Percentiles rank a stretch among this genome's conserved stretches.
Conservation (phyloP, 192 early-diverging fungal species). For the Dimargaris xerosporica region DNA sequence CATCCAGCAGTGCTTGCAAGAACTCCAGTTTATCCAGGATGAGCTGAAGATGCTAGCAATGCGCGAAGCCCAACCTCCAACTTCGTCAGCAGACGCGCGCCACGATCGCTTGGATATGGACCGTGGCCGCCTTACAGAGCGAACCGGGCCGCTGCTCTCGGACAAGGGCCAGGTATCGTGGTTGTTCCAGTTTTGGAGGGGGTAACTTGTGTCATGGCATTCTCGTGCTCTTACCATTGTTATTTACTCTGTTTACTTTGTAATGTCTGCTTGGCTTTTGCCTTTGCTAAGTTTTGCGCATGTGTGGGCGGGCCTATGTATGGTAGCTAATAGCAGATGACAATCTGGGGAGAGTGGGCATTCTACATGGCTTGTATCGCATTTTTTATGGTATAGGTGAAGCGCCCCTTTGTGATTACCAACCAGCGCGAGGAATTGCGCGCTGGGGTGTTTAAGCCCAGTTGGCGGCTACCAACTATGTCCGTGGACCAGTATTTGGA, state of each 20-base stretch:
- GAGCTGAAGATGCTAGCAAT: conserved; percentile 71
- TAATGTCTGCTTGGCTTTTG: neutral
- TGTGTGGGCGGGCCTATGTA: conserved; percentile 7
- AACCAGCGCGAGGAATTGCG: conserved; percentile 53
- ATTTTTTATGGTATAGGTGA: conserved; percentile 25
- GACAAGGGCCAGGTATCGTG: conserved; percentile 25
- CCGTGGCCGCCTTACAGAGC: conserved; percentile 16
- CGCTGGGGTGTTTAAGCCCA: conserved; percentile 70
- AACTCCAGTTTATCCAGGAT: conserved; percentile 48
- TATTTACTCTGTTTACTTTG: neutral
- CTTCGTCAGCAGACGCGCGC: conserved; percentile 11
- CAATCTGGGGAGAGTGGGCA: neutral
- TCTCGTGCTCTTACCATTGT: neutral
- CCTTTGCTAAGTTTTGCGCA: neutral
- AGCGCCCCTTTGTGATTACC: conserved; percentile 82
- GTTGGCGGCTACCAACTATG: conserved; percentile 88
- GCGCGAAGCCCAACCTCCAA: conserved; percentile 30
- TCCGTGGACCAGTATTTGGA: conserved; percentile 87
- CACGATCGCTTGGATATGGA: conserved; percentile 2
- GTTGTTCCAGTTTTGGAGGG: conserved; percentile 14
- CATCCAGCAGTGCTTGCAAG: conserved; percentile 55
- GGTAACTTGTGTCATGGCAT: conserved; percentile 15
- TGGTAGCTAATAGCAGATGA: neutral
- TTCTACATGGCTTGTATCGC: neutral
- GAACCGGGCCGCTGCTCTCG: conserved; percentile 34